Conservation (phyloP, 1,139 yeast genomes). For the Candida albicans region DNA sequence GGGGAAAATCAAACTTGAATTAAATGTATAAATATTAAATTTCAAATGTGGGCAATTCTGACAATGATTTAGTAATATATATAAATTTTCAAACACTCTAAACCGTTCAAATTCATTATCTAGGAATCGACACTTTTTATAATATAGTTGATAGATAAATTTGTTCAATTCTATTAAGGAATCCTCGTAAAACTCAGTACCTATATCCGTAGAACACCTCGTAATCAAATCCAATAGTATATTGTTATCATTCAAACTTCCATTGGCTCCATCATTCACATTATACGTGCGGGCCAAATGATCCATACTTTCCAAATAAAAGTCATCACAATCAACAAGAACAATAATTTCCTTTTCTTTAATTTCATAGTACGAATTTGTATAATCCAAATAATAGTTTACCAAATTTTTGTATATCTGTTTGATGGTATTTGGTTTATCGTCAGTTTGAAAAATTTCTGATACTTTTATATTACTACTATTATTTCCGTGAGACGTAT, state of each 20-base stretch:
- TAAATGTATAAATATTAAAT: slow-evolving; percentile 20
- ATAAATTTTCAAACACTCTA: slow-evolving; percentile 24
- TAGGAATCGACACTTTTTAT: slow-evolving; percentile 17
- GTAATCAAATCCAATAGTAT: not conserved
- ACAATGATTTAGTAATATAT: slow-evolving; percentile 13
- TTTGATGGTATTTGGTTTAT: not conserved
- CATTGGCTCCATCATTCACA: not conserved
- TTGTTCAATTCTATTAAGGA: slow-evolving; percentile 4
- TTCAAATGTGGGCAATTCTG: slow-evolving; percentile 13
- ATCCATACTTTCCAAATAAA: not conserved
- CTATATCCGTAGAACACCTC: not conserved
- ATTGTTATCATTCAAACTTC: not conserved
- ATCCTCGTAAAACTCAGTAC: not conserved
- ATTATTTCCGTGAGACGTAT: not conserved
- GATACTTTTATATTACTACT: not conserved
- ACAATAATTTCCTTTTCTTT: not conserved
- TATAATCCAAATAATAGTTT: slow-evolving; percentile 12
- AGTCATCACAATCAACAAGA: not conserved
- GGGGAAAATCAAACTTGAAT: slow-evolving; percentile 29
- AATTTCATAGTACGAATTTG: not conserved
- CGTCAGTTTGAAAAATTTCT: slow-evolving; percentile 1
- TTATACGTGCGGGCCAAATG: not conserved
- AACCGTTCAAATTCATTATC: slow-evolving; percentile 13
- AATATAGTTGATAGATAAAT: not conserved
- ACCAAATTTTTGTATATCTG: slow-evolving; percentile 6